These are phyloP conservation scores for Curvularia hawaiiensis DNA, from an alignment of 2,329 filamentous ascomycete species.

Conservation along the genomic window DNA sequence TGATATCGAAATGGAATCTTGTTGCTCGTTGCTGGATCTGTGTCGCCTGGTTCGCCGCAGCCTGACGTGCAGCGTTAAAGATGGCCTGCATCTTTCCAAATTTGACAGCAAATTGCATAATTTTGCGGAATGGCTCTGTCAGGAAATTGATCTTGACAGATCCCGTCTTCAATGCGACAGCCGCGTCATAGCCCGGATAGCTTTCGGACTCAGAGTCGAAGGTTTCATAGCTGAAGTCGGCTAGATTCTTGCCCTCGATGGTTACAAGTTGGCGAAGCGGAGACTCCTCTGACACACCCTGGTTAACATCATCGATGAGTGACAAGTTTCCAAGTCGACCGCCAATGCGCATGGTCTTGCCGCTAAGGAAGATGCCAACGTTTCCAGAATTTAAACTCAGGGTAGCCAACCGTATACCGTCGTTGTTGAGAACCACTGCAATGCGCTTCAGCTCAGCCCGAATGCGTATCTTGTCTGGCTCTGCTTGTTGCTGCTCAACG, in stretches of 20 bases:
- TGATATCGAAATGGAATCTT: slow-evolving; percentile 91
- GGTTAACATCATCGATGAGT: slow-evolving; percentile 90
- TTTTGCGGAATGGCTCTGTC: slow-evolving; percentile 96
- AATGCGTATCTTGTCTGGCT: slow-evolving; percentile 82
- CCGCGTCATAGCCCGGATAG: slow-evolving; percentile 95
- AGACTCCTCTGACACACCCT: slow-evolving; percentile 81
- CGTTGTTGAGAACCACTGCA: slow-evolving; percentile 92
- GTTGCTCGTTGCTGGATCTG: slow-evolving; percentile 90
- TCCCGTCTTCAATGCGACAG: slow-evolving; percentile 85
- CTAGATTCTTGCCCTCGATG: slow-evolving; percentile 93
- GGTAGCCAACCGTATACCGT: slow-evolving; percentile 92
- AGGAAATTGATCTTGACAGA: slow-evolving; percentile 97
- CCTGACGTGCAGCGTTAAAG: slow-evolving; percentile 95
- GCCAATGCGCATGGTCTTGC: slow-evolving; percentile 84
- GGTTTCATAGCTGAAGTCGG: slow-evolving; percentile 97
- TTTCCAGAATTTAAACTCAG: slow-evolving; percentile 91
- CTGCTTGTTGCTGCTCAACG: slow-evolving; percentile 47
- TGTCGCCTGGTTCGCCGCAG: slow-evolving; percentile 89
- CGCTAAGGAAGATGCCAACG: slow-evolving; percentile 85
- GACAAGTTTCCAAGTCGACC: slow-evolving; percentile 86
- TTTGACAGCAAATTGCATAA: slow-evolving; percentile 96
- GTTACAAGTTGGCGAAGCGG: slow-evolving; percentile 85
- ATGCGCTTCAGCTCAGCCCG: slow-evolving; percentile 95
- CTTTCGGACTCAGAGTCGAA: slow-evolving; percentile 77
- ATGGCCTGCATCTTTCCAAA: slow-evolving; percentile 99